These are phyloP conservation scores for Meira nashicola DNA, from an alignment of 1,284 basidiomycete species.

Conservation along the genomic window DNA sequence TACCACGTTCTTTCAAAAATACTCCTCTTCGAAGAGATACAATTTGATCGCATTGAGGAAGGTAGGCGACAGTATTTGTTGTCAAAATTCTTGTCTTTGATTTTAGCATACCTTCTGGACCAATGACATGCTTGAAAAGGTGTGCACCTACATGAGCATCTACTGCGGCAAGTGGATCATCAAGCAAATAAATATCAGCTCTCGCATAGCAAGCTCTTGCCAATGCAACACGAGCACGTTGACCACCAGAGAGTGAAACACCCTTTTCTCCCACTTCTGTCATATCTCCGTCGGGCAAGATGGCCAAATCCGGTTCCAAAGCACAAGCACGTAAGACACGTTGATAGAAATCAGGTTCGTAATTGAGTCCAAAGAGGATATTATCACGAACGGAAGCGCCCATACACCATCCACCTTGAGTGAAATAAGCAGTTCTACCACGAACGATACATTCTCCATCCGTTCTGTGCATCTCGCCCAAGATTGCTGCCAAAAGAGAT, in stretches of 20 bases:
- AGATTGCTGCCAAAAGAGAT: slow-evolving; percentile 57
- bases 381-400: slow-evolving; percentile 55
- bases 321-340: slow-evolving; percentile 67
- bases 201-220: slow-evolving; percentile 55
- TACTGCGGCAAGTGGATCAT: slow-evolving; percentile 57
- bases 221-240: slow-evolving; percentile 69
- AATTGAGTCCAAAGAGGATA: slow-evolving; percentile 74
- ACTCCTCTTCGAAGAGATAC: slow-evolving; percentile 76
- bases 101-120: slow-evolving; percentile 76
- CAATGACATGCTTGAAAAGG: slow-evolving; percentile 75
- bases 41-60: slow-evolving; percentile 74
- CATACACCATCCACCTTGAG: slow-evolving; percentile 77
- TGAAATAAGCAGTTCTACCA: slow-evolving; percentile 77
- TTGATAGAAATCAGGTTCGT: slow-evolving; percentile 63
- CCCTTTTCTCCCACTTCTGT: slow-evolving; percentile 78
- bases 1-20: slow-evolving; percentile 69
- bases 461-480: slow-evolving; percentile 78
- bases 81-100: slow-evolving; percentile 78
- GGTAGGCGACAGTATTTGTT: slow-evolving; percentile 81
- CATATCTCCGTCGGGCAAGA: slow-evolving; percentile 68
- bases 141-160: slow-evolving; percentile 65
- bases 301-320: slow-evolving; percentile 69
- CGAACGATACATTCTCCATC: slow-evolving; percentile 69
- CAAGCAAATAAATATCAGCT: slow-evolving; percentile 64
- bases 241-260: slow-evolving; percentile 59